Conservation (phyloP, 768 basidiomycete genomes). For the Asterophora lycoperdoides region DNA sequence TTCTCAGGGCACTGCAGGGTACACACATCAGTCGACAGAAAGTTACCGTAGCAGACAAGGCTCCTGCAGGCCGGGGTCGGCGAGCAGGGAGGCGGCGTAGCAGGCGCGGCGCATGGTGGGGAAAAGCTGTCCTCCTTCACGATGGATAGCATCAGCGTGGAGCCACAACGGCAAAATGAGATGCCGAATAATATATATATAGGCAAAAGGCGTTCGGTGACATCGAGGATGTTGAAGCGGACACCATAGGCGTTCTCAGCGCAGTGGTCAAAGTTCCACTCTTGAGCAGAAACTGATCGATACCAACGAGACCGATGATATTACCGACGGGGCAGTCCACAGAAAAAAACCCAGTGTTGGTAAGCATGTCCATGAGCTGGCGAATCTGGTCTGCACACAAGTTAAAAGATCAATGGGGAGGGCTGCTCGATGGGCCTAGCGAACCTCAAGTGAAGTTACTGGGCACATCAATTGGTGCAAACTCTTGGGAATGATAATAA, state of each 20-base stretch:
- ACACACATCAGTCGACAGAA: slow-evolving; percentile 12
- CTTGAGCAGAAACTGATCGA: slow-evolving; percentile 99
- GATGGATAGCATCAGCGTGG: slow-evolving; percentile 98
- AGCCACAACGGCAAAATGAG: slow-evolving; percentile 44
- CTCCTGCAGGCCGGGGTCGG: slow-evolving; percentile 89
- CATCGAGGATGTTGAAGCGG: slow-evolving; percentile 93
- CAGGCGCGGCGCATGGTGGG: slow-evolving; percentile 94
- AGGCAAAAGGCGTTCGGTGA: slow-evolving; percentile 53
- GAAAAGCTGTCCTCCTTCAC: slow-evolving; percentile 98
- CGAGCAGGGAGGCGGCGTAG: slow-evolving; percentile 93
- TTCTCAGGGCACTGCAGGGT: slow-evolving; percentile 77
- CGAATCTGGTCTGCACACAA: slow-evolving; percentile 70
- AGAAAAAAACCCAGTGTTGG: too few species aligned
- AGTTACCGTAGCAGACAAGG: slow-evolving; percentile 38
- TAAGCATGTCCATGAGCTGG: slow-evolving; percentile 97
- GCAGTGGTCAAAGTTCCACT: slow-evolving; percentile 93
- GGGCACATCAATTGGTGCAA: slow-evolving; percentile 29
- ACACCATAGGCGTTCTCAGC: slow-evolving; percentile 97
- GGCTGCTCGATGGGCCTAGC: background rate
- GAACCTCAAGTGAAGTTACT: slow-evolving; percentile 86
- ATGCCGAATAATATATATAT: background rate
- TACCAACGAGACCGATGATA: slow-evolving; percentile 97
- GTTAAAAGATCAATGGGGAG: background rate
- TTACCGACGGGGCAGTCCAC: slow-evolving; percentile 98
- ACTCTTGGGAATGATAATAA: slow-evolving; percentile 5